Conservation (phyloP, 2,329 filamentous ascomycete genomes). For the Biscogniauxia sp. region DNA sequence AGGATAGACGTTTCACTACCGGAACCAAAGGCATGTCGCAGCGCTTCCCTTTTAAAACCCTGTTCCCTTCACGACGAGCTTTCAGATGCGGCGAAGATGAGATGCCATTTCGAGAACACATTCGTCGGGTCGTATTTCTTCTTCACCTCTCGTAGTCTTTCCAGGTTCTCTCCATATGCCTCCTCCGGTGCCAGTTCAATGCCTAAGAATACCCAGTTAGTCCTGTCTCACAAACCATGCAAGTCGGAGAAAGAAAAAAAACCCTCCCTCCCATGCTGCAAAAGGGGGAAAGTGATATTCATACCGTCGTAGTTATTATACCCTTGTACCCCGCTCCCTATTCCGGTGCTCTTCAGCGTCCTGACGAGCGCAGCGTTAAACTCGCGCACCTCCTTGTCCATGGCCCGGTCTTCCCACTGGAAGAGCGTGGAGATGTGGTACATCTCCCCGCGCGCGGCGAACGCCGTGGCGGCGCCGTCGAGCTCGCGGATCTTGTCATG, state of each 20-base stretch:
- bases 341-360: background rate
- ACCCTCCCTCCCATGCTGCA: background rate
- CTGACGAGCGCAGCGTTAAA: constrained; percentile 36
- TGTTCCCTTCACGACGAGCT: background rate
- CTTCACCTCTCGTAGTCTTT: constrained; percentile 33
- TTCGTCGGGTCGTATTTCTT: constrained; percentile 34
- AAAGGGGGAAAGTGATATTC: background rate
- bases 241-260: background rate
- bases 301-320: background rate
- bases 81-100: background rate
- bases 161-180: constrained; percentile 33
- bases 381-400: constrained; percentile 36
- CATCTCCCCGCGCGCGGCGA: constrained; percentile 43
- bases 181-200: constrained; percentile 18
- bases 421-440: constrained; percentile 42
- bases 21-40: too few species aligned
- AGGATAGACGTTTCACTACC: too few species aligned
- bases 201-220: background rate
- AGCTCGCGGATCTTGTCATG: constrained; percentile 38
- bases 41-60: background rate
- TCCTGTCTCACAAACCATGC: background rate
- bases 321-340: background rate
- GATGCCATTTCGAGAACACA: constrained; percentile 30
- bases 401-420: constrained; percentile 38
- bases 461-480: constrained; percentile 38